These are phyloP conservation scores for Penicillium expansum DNA, from an alignment of 2,329 filamentous ascomycete genomes.

Conservation along the genomic window DNA sequence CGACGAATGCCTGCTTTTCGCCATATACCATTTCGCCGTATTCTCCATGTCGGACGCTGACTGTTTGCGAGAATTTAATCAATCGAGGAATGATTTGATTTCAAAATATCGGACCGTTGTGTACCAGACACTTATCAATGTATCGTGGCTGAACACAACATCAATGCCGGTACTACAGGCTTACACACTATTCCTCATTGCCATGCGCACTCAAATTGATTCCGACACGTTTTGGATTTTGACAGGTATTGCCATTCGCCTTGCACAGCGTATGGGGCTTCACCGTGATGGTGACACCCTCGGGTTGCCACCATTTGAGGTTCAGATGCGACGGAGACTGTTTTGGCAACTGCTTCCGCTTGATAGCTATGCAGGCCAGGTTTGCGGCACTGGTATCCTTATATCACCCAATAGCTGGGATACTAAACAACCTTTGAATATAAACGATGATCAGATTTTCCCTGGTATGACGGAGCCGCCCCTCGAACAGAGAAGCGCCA, in stretches of 20 bases:
- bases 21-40: conserved; percentile 23
- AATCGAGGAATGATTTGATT: conserved; percentile 2
- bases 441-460: conserved; percentile 36
- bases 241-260: conserved; percentile 46
- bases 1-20: conserved; percentile 38
- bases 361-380: conserved; percentile 27
- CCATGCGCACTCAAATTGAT: conserved; percentile 40
- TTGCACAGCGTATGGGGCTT: conserved; percentile 49
- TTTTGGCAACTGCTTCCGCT: conserved; percentile 28
- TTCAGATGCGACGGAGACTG: conserved; percentile 34
- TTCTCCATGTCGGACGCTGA: conserved; percentile 17
- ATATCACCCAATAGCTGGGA: conserved; percentile 15
- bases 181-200: conserved; percentile 14
- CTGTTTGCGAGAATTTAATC: conserved; percentile 6
- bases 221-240: conserved; percentile 53
- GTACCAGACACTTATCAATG: conserved; percentile 17
- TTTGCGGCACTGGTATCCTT: conserved; percentile 25
- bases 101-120: conserved; percentile 9
- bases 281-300: conserved; percentile 48
- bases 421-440: conserved; percentile 41
- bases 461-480: conserved; percentile 42
- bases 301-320: conserved; percentile 47
- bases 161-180: conserved; percentile 17
- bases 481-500: conserved; percentile 37
- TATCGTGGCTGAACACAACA: conserved; percentile 18